Evolutionary conservation across 2,329 filamentous ascomycete species (phyloP).

Genomic region (Davidsoniella australis): DNA sequence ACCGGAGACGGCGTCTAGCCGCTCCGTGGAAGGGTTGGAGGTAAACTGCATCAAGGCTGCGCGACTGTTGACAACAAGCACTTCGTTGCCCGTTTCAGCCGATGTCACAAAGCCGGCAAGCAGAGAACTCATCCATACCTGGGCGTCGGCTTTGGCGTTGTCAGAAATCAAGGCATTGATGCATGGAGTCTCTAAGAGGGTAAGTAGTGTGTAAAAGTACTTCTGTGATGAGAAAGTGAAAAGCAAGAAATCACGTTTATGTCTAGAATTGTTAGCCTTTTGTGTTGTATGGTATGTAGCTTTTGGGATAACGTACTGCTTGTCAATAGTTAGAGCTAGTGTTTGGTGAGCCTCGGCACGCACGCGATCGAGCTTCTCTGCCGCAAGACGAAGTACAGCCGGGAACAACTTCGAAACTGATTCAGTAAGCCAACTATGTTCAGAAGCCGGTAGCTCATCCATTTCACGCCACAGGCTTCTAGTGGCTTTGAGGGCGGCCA

Average conservation of each 20-base stretch:
- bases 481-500: slow-evolving; percentile 65
- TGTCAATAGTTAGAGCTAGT: slow-evolving; percentile 27
- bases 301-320: slow-evolving; percentile 25
- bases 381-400: slow-evolving; percentile 48
- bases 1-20: slow-evolving; percentile 26
- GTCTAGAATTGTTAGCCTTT: slow-evolving; percentile 19
- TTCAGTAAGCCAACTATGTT: slow-evolving; percentile 16
- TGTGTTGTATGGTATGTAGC: background rate
- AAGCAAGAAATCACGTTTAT: slow-evolving; percentile 20
- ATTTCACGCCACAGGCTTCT: slow-evolving; percentile 38
- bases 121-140: slow-evolving; percentile 32
- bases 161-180: slow-evolving; percentile 23
- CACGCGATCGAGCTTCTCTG: slow-evolving; percentile 83
- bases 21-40: slow-evolving; percentile 18
- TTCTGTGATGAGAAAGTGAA: slow-evolving; percentile 38
- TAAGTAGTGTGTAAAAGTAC: slow-evolving; percentile 41
- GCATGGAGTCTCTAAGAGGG: slow-evolving; percentile 22
- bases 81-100: slow-evolving; percentile 62
- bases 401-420: slow-evolving; percentile 28
- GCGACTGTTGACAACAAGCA: slow-evolving; percentile 52
- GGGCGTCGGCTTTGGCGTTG: slow-evolving; percentile 19
- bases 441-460: slow-evolving; percentile 8
- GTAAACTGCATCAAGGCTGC: slow-evolving; percentile 44
- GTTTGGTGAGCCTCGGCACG: slow-evolving; percentile 47
- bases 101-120: slow-evolving; percentile 54